phyloP scores from a whole-genome alignment of 1,139 yeast species.

The Debaryomycetaceae sp. region DNA sequence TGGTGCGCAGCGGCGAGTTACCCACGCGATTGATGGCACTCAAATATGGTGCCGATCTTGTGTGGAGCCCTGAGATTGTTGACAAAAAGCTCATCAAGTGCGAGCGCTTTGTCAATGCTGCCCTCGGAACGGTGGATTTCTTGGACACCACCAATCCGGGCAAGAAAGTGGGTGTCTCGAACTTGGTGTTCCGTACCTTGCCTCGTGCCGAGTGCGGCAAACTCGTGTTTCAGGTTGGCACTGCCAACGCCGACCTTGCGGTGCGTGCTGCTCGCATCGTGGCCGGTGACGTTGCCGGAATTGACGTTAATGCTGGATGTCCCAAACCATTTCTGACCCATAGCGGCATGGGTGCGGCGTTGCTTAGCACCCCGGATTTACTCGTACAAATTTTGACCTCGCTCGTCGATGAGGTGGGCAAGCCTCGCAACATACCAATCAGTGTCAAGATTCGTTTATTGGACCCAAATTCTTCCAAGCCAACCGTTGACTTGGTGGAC shows the following conservation, averaged over 20 bases:
- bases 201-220: conserved; percentile 58
- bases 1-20: conserved; percentile 94
- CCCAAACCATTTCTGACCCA: conserved; percentile 88
- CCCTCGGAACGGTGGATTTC: conserved; percentile 59
- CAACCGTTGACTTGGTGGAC: conserved; percentile 59
- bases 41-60: conserved; percentile 85
- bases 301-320: conserved; percentile 94
- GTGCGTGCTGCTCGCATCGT: conserved; percentile 81
- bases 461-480: conserved; percentile 46
- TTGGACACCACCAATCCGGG: conserved; percentile 29
- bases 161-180: conserved; percentile 37
- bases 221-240: conserved; percentile 85
- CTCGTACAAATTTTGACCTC: conserved; percentile 62
- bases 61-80: conserved; percentile 93
- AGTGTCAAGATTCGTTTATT: conserved; percentile 85
- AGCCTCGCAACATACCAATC: conserved; percentile 70
- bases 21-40: conserved; percentile 81
- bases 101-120: conserved; percentile 51
- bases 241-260: conserved; percentile 78
- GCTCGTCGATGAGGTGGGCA: conserved; percentile 76
- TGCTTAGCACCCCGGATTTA: conserved; percentile 74
- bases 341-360: conserved; percentile 97
- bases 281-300: conserved; percentile 83
- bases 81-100: conserved; percentile 79
- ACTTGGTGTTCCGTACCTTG: conserved; percentile 67